Base-by-base conservation (phyloP, 1,284 basidiomycete genomes). In the Ceratobasidium sp. region DNA sequence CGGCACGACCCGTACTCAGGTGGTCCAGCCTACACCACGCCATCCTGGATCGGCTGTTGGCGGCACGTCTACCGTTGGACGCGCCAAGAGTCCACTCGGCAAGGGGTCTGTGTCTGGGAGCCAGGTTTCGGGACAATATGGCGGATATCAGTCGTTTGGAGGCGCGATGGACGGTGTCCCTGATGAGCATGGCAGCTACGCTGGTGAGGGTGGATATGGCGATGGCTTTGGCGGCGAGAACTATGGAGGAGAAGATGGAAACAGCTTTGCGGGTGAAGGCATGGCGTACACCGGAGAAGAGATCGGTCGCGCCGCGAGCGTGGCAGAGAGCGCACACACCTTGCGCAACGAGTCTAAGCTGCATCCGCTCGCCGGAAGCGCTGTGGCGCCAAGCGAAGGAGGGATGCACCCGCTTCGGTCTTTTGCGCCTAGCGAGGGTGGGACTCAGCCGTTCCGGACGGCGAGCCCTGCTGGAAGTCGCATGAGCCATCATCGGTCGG, bases 21-120 rank as follows among this genome's bases (percentile, higher is more conserved):
- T 73, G 6, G 38, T 59, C 7, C 70, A 73, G 52, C 70, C 70
- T 62, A 57, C 44, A 9, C 70, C 70, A 13, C 56, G 70, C 26
- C 70, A 73, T 62, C 26, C 70, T 62, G 70, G 70, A 2, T 73
- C 70, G 38, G 70, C 70, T 59, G 70, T 73, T 38, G 70, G 70
- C 2, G 70, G 70, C 1, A 38, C 42, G 26, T 73, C 68, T 28
- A 73, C 70, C 2, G 40, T 57, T 33, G 70, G 70, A n/a, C 56
- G 70, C 3, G 70, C 70, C 57, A 73, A 73, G 70, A 73, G 70
- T 52, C 70, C 70, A 9, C 59, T 73, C 23, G 70, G 70, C 12
- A 61, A 62, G 57, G 56, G 42, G 12, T 73, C 70, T 40, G 70
- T 73, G n/a, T 7, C 70, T 9, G 68, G 40, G 5, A 46, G 42